Evolutionary conservation across 208 protist genomes (phyloP), one percentile per base, ranked within the genome.

Genomic region (Leishmania mexicana): DNA sequence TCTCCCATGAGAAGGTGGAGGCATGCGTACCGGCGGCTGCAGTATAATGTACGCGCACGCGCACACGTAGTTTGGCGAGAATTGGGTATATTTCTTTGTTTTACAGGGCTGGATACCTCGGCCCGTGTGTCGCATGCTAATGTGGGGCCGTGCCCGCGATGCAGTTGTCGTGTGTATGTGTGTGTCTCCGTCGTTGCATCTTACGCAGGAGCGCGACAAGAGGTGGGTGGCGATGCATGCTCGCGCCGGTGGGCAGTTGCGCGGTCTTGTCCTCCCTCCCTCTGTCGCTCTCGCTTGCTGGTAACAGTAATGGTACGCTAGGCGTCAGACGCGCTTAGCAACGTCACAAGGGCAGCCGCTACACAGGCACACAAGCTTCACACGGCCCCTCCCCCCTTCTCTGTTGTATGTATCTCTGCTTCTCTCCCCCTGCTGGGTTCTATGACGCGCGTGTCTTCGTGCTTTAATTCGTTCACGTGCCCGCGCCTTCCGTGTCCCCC

Each of bases 331-430:
- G 15, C 51, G 51, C 51, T 21, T 15, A 21, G 51, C 51, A 54
- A 19, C 51, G 17, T 54, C 51, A 19, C 51, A 54, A 54, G 15
- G 51, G 51, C 51, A 15, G 15, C 51, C 15, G 51, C 15, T 11
- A 54, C 51, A 21, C 51, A 54, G 15, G 28, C 31, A 60, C 35
- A 24, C n/a, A 6, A 45, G 11, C 40, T 40, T 54, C 60, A 58
- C 45, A 73, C n/a, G 51, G 15, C n/a, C n/a, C 57, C 38, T 60
- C 65, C 47, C 21, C 75, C 47, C 2, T 24, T 54, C 24, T 73
- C 0, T 53, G 8, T 47, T 82, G 75, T 76, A 35, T 78, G 31
- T 79, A 67, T 87, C 81, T 58, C 40, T 76, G 45, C 73, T 31
- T 3, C 49, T 60, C 17, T 76, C 28, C 17, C 38, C n/a, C 17